Evolutionary conservation across 805 yeast species (phyloP), one percentile per base, ranked within the genome.

Genomic region (Metschnikowia kunwiensis): DNA sequence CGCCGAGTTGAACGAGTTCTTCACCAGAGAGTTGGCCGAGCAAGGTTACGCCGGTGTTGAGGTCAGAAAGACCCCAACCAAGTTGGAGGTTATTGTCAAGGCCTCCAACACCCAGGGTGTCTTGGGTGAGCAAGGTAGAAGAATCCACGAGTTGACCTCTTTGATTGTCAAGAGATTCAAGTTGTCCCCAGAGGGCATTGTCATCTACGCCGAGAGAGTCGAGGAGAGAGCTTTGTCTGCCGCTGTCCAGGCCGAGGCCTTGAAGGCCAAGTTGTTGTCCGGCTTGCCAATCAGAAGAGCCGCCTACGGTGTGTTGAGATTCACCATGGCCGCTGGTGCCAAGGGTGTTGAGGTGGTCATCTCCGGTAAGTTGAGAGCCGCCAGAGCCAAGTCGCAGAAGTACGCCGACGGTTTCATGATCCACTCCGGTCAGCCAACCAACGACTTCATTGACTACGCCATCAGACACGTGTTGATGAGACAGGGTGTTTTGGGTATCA

Each of bases 381-480:
- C 97, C 65, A 88, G 98, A 82, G 98, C 98, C 65, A 93, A 93
- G 86, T 82, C 97, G 65, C 95, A 93, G 95, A 93, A 93, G 78
- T 93, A 91, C 83, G 84, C 93, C 70, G 97, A 91, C 72, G 98
- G 98, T 81, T 93, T 93, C 96, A 86, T 93, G 93, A 93, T 93
- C 82, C 98, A 93, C 93, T 88, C 97, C 65, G 98, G 98, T 86
- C 98, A 93, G 80, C 98, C 98, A 77, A 93, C 91, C 72, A 82
- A 78, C 60, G 98, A 93, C 70, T 93, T 93, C 84, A 93, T 93
- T 68, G 98, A 93, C 75, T 75, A 81, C 68, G 98, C 98, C 61
- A 89, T 95, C 72, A 89, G 98, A 78, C 97, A 93, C 91, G 97
- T 91, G 63, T 80, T 93, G 71, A 84, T 93, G 80, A 89, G 97